Percentiles rank a stretch among this genome's conserved stretches.
These are phyloP conservation scores for Excoecaria agallocha DNA, from an alignment of 345 rosid genomes.

Conservation along the genomic window DNA sequence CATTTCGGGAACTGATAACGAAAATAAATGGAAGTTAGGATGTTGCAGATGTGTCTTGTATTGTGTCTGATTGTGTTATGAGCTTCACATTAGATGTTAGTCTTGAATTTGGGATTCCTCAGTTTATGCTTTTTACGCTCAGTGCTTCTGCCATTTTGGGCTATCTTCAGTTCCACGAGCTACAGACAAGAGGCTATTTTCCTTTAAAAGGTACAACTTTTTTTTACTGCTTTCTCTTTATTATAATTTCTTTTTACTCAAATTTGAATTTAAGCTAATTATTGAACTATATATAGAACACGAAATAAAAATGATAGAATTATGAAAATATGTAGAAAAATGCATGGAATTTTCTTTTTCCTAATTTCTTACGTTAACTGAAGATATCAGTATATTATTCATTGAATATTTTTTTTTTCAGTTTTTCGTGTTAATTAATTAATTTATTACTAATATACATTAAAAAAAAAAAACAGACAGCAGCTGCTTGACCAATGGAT, in stretches of 20 bases:
- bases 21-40: not conserved
- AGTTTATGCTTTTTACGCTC: not conserved
- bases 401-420: too few species aligned
- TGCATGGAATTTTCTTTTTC: too few species aligned
- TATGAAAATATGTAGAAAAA: too few species aligned
- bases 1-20: not conserved
- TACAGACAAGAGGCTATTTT: not conserved
- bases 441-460: too few species aligned
- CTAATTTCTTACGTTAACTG: too few species aligned
- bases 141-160: conserved; percentile 6
- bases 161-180: not conserved
- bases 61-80: conserved; percentile 4
- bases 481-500: not conserved
- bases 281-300: too few species aligned
- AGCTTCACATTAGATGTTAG: not conserved
- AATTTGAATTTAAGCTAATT: too few species aligned
- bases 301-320: too few species aligned
- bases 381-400: too few species aligned
- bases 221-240: too few species aligned
- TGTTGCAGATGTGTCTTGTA: not conserved
- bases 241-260: not conserved
- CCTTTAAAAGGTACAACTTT: not conserved
- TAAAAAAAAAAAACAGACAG: not conserved
- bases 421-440: too few species aligned
- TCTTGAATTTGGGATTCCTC: not conserved